Base-by-base conservation (phyloP, 345 rosid species). In the Brassica nigra region DNA sequence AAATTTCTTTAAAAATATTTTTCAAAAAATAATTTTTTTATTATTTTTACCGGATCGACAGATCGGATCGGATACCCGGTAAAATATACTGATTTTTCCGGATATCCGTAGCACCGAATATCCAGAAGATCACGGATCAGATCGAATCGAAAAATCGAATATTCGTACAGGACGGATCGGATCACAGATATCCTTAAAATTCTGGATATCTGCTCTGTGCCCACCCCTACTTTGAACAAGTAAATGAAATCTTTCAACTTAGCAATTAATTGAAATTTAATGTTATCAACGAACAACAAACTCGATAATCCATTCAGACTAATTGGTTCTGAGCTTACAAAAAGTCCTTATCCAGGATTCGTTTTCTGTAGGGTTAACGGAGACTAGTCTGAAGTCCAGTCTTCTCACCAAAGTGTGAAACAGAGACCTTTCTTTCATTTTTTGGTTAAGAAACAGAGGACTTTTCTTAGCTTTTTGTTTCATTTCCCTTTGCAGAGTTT, bases 241-340 rank as follows among this genome's bases (percentile, higher is more conserved):
- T 64, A 64, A 3, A 33, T 8, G 47, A 15, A 65, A 65, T 34
- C 7, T 16, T 34, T 16, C 34, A n/a, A 34, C 8, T 65, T 65
- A 34, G 69, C 69, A 16, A 34, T 1, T 34, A 36, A 65, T 65
- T 2, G 29, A 16, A 16, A 34, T 65, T 64, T 6, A 33, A 64
- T 33, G 16, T 34, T 33, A 64, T 31, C 47, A 34, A 64, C 47
- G 34, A 15, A 4, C n/a, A 15, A 65, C 68, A 65, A 34, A 15
- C 47, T 65, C 8, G 28, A 65, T 39, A 65, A 34, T 34, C 14
- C 68, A 34, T 65, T 65, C n/a, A 65, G 49, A 65, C 4, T 65
- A 9, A 16, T 8, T 65, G 69, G 49, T 18, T 65, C 28, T 34
- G 49, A 57, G 62, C 62, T 57, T 18, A 20, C 29, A 57, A 57